These are phyloP conservation scores for Komagataella phaffii DNA, from an alignment of 805 yeast genomes.

Conservation along the genomic window DNA sequence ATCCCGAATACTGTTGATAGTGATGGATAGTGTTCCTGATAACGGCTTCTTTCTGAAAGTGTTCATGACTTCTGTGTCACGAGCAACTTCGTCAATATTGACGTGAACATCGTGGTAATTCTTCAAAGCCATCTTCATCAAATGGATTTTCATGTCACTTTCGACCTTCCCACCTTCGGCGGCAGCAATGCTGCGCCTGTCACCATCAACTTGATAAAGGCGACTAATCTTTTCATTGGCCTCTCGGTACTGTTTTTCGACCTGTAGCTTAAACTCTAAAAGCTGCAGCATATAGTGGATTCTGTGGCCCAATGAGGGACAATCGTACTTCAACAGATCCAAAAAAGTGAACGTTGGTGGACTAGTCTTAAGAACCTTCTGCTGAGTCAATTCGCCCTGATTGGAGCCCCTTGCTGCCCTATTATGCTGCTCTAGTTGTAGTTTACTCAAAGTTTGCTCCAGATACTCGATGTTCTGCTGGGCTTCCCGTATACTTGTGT, in stretches of 20 bases:
- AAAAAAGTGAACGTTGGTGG: slow-evolving; percentile 47
- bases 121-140: slow-evolving; percentile 71
- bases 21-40: slow-evolving; percentile 65
- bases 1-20: slow-evolving; percentile 69
- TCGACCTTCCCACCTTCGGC: slow-evolving; percentile 84
- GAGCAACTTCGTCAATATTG: slow-evolving; percentile 49
- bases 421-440: slow-evolving; percentile 25
- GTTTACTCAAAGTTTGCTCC: slow-evolving; percentile 58
- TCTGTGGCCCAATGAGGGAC: slow-evolving; percentile 88
- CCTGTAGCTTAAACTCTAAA: slow-evolving; percentile 84
- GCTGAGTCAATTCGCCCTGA: slow-evolving; percentile 6
- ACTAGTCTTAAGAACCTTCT: slow-evolving; percentile 10
- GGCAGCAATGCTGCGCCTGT: slow-evolving; percentile 68
- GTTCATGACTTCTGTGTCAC: slow-evolving; percentile 51
- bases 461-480: slow-evolving; percentile 83
- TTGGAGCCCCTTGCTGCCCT: background rate
- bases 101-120: slow-evolving; percentile 85
- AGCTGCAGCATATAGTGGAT: slow-evolving; percentile 94
- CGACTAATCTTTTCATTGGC: slow-evolving; percentile 85
- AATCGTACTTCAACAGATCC: slow-evolving; percentile 82
- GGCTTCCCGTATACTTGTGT: slow-evolving; percentile 81
- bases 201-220: slow-evolving; percentile 85
- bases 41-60: slow-evolving; percentile 74
- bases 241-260: slow-evolving; percentile 84
- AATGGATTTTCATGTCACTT: slow-evolving; percentile 71